phyloP scores from a whole-genome alignment of 2,329 filamentous ascomycete species.

The Teratosphaeria gauchensis region DNA sequence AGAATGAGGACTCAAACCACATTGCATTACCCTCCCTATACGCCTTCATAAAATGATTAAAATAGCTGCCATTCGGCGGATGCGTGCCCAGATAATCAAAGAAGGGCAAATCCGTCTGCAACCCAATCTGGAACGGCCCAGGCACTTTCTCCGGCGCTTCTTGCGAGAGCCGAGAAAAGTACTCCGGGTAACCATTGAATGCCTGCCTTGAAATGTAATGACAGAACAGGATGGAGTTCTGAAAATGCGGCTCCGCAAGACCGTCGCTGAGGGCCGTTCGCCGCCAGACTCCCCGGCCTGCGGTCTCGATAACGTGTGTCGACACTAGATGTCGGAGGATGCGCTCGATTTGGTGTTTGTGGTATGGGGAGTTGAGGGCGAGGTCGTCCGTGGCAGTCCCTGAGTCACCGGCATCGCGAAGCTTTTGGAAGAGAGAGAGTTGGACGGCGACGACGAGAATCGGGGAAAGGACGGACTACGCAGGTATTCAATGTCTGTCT shows the following conservation, averaged over 20 bases:
- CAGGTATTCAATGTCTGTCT: too few relatives aligned
- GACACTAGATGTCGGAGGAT: neutral
- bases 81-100: neutral
- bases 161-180: neutral
- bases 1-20: slow-evolving; percentile 6
- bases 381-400: neutral
- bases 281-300: neutral
- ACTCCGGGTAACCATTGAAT: neutral
- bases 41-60: slow-evolving; percentile 5
- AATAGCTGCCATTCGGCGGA: neutral
- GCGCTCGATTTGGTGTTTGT: neutral
- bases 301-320: neutral
- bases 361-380: neutral
- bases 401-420: neutral
- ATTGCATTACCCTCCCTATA: slow-evolving; percentile 3
- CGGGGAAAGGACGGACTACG: neutral
- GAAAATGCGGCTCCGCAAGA: neutral
- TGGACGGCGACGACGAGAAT: neutral
- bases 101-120: neutral
- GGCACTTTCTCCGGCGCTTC: neutral
- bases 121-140: neutral
- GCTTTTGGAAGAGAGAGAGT: neutral
- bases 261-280: neutral
- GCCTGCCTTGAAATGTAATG: neutral
- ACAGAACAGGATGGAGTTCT: neutral